These are phyloP conservation scores for Neurospora pannonica DNA, from an alignment of 495 filamentous ascomycete species.

Conservation along the genomic window DNA sequence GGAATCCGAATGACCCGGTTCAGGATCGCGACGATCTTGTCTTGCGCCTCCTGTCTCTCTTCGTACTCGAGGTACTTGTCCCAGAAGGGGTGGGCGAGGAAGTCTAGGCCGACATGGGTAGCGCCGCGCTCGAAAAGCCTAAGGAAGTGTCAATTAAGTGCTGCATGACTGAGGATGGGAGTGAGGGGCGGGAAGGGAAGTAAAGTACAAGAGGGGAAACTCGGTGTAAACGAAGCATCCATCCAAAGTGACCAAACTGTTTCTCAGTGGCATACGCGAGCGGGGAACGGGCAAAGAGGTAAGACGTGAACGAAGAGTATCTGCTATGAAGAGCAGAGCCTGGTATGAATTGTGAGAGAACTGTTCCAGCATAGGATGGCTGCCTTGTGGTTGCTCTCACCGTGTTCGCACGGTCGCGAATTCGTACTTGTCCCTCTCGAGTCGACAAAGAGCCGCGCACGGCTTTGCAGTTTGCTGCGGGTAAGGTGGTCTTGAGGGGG, in stretches of 20 bases:
- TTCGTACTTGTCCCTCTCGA: constrained; percentile 6
- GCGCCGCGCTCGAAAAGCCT: constrained; percentile 94
- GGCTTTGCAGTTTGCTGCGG: constrained; percentile 26
- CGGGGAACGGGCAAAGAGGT: constrained; percentile 31
- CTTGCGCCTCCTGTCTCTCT: constrained; percentile 74
- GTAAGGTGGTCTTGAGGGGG: constrained; percentile 37
- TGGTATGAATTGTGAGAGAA: constrained; percentile 52
- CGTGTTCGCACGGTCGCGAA: constrained; percentile 30
- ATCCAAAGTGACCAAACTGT: constrained; percentile 39
- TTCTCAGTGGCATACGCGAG: constrained; percentile 32
- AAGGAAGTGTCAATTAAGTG: constrained; percentile 45
- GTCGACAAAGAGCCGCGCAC: constrained; percentile 19
- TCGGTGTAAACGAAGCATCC: constrained; percentile 43
- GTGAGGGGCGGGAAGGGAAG: constrained; percentile 37
- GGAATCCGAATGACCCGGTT: constrained; percentile 84
- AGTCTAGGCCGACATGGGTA: constrained; percentile 79
- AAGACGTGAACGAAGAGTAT: constrained; percentile 32
- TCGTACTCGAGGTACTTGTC: constrained; percentile 98
- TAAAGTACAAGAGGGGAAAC: constrained; percentile 49
- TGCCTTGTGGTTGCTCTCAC: constrained; percentile 45
- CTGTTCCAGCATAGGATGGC: constrained; percentile 35
- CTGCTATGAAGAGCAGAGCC: constrained; percentile 41
- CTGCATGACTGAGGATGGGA: constrained; percentile 20
- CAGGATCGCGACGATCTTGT: constrained; percentile 80
- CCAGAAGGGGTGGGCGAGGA: constrained; percentile 93